Evolutionary conservation across 306 rosid genomes (phyloP), one percentile per base, ranked within the genome.

Genomic region (Quercus agrifolia): DNA sequence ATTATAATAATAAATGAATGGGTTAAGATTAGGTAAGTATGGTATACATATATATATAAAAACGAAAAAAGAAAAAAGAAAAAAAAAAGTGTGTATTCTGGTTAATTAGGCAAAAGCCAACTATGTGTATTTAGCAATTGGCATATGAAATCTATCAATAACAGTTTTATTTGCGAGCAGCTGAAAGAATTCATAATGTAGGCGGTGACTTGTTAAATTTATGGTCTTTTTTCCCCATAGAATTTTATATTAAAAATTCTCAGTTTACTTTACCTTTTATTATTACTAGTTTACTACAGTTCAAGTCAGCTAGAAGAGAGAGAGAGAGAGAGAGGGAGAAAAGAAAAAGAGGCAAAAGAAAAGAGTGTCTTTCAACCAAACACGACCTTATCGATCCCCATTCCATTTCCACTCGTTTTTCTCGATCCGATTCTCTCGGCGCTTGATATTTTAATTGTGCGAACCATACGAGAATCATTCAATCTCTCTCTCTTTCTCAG

Each of bases 301-400:
- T 15, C 52, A 31, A 35, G 72, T 67, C 72, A 4, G 25, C 19
- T 23, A 46, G 30, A 6, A 25, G 20, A 57, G 19, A 44, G n/a
- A 35, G 17, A 44, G 49, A 20, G 66, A 35, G 13, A 55, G 33
- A 76, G 31, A 25, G 12, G 33, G 30, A 76, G 71, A 74, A 72
- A 76, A 79, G 77, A 73, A 44, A 68, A 28, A 74, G 72, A 74
- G 67, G 59, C 67, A 75, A 77, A 38, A 84, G 76, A 81, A 81
- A 68, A 83, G 80, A 49, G 89, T 19, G 83, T 82, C 78, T 87
- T 57, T 91, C 88, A 78, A 84, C 93, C 97, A 89, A 94, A 90
- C 97, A 94, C 89, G 85, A 92, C 87, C 98, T 88, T 86, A 87
- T 88, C 83, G 83, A 87, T 78, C 54, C 18, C 70, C 54, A 2